phyloP scores from a whole-genome alignment of 768 basidiomycete genomes.

The Boletus speciosus region DNA sequence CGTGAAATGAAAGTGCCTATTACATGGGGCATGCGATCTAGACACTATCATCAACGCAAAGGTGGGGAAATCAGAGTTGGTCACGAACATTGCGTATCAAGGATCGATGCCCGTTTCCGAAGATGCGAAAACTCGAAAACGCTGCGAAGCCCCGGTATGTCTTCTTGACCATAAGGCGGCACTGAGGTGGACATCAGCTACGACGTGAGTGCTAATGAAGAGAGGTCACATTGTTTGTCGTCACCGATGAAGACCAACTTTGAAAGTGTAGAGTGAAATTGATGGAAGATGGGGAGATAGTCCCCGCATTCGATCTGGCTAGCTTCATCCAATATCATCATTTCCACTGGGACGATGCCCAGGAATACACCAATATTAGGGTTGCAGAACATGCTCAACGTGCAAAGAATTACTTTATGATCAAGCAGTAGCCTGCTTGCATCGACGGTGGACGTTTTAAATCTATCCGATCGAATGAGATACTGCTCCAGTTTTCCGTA shows the following conservation, averaged over 20 bases:
- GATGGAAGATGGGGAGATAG: conserved; percentile 36
- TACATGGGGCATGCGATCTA: conserved; percentile 81
- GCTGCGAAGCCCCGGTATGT: conserved; percentile 59
- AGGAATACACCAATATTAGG: conserved; percentile 13
- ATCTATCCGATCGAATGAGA: conserved; percentile 38
- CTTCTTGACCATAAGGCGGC: conserved; percentile 75
- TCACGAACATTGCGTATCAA: conserved; percentile 70
- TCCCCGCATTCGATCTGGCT: conserved; percentile 43
- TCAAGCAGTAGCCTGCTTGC: conserved; percentile 26
- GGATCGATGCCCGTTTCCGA: conserved; percentile 42
- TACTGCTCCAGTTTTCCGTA: conserved; percentile 34
- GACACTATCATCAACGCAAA: background rate
- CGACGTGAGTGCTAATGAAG: background rate
- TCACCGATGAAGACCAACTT: conserved; percentile 42
- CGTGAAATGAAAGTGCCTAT: conserved; percentile 70
- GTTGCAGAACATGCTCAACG: conserved; percentile 45
- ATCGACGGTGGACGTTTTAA: conserved; percentile 16
- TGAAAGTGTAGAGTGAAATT: conserved; percentile 23
- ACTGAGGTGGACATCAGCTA: conserved; percentile 40
- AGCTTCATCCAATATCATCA: conserved; percentile 46
- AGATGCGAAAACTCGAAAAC: conserved; percentile 74
- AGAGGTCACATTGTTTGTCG: conserved; percentile 33
- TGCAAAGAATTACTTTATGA: conserved; percentile 42
- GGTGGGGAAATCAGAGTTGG: background rate
- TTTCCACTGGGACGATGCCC: conserved; percentile 32